Evolutionary conservation across 148 eudicot genomes (phyloP).

Genomic region (Cornus suecica): DNA sequence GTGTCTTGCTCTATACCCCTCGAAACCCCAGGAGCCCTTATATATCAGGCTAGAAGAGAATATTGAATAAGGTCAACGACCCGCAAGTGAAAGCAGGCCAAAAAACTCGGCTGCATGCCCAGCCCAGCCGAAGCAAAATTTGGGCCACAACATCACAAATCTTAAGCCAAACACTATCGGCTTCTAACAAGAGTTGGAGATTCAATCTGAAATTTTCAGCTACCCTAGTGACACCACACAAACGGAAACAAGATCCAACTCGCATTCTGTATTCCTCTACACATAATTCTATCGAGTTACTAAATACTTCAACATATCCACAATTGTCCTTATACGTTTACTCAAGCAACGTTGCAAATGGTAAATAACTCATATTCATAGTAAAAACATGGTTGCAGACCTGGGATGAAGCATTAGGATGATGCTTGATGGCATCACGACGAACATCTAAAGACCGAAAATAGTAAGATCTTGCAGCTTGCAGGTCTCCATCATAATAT

Average conservation of each 20-base stretch:
- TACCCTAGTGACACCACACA: too few species aligned
- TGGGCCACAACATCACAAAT: too few species aligned
- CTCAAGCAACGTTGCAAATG: background rate
- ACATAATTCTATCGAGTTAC: background rate
- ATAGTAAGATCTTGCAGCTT: conserved; percentile 76
- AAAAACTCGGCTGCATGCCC: too few species aligned
- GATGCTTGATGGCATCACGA: conserved; percentile 59
- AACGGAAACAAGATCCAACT: background rate
- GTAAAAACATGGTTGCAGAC: conserved; percentile 35
- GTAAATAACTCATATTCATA: background rate
- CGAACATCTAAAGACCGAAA: conserved; percentile 77
- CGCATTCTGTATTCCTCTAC: background rate
- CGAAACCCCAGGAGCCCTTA: too few species aligned
- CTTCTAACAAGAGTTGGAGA: too few species aligned
- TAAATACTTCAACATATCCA: background rate
- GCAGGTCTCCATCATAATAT: conserved; percentile 81
- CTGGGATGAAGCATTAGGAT: conserved; percentile 60
- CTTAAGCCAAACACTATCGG: too few species aligned
- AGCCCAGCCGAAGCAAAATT: too few species aligned
- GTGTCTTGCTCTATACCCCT: too few species aligned
- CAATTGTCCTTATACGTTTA: background rate
- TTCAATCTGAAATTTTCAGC: too few species aligned
- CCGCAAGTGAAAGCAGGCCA: too few species aligned
- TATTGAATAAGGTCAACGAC: too few species aligned
- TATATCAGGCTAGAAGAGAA: too few species aligned